phyloP scores from a whole-genome alignment of 352 stramenopile genomes.

The Globisporangium solare region DNA sequence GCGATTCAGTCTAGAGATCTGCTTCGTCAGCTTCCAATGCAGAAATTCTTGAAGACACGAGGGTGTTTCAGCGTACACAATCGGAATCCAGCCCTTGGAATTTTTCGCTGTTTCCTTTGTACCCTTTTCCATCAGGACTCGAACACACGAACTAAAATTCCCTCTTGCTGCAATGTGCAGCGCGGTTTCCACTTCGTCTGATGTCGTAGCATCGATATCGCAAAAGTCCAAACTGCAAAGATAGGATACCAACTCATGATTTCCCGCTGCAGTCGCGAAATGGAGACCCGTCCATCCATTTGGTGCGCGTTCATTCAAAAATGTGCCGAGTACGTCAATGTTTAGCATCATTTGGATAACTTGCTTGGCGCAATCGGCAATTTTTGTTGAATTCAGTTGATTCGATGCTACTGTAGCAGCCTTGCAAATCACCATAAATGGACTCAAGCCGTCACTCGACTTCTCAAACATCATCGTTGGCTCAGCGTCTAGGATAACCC shows the following conservation, averaged over 20 bases:
- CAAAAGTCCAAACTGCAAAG: conserved; percentile 28
- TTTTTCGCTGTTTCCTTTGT: conserved; percentile 44
- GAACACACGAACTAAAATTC: conserved; percentile 28
- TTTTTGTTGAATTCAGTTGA: conserved; percentile 6
- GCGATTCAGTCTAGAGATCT: conserved; percentile 48
- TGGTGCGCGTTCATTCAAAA: conserved; percentile 28
- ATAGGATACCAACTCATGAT: conserved; percentile 40
- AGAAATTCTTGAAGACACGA: conserved; percentile 44
- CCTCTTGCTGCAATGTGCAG: conserved; percentile 50
- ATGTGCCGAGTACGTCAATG: conserved; percentile 54
- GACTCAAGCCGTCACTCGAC: conserved; percentile 29
- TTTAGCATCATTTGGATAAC: conserved; percentile 50
- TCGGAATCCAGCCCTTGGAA: conserved; percentile 38
- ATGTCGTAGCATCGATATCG: conserved; percentile 34
- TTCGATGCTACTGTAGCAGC: conserved; percentile 7
- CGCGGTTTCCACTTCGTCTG: conserved; percentile 38
- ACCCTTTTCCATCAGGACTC: conserved; percentile 31
- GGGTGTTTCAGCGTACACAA: conserved; percentile 27
- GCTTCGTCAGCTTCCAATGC: conserved; percentile 49
- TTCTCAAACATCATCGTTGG: conserved; percentile 32
- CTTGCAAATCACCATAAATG: conserved; percentile 51
- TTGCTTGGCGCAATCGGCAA: conserved; percentile 20
- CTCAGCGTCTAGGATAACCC: conserved; percentile 37
- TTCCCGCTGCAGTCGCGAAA: conserved; percentile 40
- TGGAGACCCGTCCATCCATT: conserved; percentile 52